Conservation (phyloP, 1,284 basidiomycete genomes). For the Stereum hirsutum region DNA sequence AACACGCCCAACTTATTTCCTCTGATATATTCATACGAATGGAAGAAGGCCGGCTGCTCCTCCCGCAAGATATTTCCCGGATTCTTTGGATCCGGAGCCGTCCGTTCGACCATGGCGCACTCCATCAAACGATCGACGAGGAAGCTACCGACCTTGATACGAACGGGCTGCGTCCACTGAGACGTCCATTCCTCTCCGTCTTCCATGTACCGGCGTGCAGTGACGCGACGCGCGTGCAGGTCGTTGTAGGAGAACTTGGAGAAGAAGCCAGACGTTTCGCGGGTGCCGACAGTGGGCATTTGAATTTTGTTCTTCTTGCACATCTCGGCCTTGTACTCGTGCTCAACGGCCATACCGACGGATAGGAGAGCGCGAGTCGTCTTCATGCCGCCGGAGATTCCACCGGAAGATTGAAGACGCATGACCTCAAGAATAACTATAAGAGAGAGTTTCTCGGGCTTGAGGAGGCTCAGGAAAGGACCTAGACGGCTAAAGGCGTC, state of each 20-base stretch:
- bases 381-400: constrained; percentile 84
- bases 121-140: constrained; percentile 82
- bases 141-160: constrained; percentile 78
- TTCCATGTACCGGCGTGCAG: constrained; percentile 56
- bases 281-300: constrained; percentile 29
- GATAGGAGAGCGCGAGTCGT: constrained; percentile 77
- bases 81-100: constrained; percentile 40
- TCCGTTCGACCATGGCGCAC: constrained; percentile 71
- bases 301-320: constrained; percentile 60
- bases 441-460: constrained; percentile 75
- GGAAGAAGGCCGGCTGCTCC: constrained; percentile 86
- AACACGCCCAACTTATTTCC: constrained; percentile 91
- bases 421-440: constrained; percentile 90
- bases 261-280: constrained; percentile 40
- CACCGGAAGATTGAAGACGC: constrained; percentile 73
- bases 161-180: constrained; percentile 73
- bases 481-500: too few relatives aligned
- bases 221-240: constrained; percentile 49
- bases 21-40: constrained; percentile 89
- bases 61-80: constrained; percentile 61
- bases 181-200: constrained; percentile 66
- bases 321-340: constrained; percentile 81
- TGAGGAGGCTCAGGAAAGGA: constrained; percentile 72
- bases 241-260: constrained; percentile 46
- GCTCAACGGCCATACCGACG: constrained; percentile 82